Percentiles rank a stretch among this genome's conserved stretches.
Evolutionary conservation across 148 eudicot species (phyloP).

Genomic region (Talinum fruticosum): DNA sequence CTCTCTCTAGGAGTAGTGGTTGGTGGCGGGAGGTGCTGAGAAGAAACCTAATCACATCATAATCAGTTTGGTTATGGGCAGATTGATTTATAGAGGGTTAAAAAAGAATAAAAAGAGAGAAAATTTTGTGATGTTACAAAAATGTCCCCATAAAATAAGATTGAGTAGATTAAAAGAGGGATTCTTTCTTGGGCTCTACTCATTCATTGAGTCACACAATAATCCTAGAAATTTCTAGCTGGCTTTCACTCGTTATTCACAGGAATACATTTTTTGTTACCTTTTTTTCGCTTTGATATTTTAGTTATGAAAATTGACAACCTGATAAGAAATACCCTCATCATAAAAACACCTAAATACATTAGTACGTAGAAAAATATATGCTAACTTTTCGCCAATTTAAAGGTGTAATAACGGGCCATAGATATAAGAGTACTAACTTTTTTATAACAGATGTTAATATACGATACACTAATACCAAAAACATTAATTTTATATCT

Average conservation of each 20-base stretch:
- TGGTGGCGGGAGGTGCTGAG: neutral
- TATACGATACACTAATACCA: no score
- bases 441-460: no score
- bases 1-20: neutral
- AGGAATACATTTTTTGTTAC: neutral
- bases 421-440: no score
- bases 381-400: no score
- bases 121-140: neutral
- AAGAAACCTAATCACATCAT: neutral
- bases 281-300: no score
- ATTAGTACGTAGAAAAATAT: no score
- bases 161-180: neutral
- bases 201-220: neutral
- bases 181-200: conserved; percentile 6
- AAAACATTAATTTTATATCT: no score
- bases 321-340: no score
- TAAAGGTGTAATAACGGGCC: no score
- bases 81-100: neutral
- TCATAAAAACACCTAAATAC: no score
- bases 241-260: neutral
- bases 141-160: neutral
- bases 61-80: neutral
- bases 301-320: no score
- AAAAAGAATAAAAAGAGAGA: neutral
- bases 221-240: neutral